Evolutionary conservation across 805 yeast species (phyloP).

Genomic region (Yarrowia sp.): DNA sequence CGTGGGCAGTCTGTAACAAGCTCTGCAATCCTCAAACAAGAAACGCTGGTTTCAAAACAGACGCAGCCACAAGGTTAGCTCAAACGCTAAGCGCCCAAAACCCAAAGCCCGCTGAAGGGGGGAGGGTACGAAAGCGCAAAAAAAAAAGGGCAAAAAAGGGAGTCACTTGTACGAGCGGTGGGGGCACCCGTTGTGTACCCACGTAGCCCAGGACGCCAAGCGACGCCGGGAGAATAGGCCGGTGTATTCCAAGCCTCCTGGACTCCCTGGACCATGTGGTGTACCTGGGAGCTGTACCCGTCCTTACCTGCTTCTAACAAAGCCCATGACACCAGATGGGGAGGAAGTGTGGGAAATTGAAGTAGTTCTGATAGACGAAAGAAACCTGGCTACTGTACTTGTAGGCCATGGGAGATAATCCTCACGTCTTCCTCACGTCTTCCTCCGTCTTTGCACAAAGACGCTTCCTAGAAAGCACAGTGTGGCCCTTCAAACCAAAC

Average conservation of each 20-base stretch:
- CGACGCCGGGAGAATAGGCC: too few relatives aligned
- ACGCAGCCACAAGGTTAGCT: conserved; percentile 29
- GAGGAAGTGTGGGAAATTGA: too few relatives aligned
- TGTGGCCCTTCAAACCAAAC: conserved; percentile 17
- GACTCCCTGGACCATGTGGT: too few relatives aligned
- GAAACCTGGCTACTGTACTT: neutral
- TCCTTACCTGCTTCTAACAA: too few relatives aligned
- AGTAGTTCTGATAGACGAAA: too few relatives aligned
- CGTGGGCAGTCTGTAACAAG: conserved; percentile 21
- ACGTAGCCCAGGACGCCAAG: too few relatives aligned
- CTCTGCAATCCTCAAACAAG: conserved; percentile 37
- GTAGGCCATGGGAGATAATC: neutral
- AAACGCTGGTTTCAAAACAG: conserved; percentile 32
- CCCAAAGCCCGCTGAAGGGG: neutral
- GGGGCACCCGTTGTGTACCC: too few relatives aligned
- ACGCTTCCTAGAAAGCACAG: neutral
- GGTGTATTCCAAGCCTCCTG: too few relatives aligned
- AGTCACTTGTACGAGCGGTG: too few relatives aligned
- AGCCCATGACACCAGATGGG: too few relatives aligned
- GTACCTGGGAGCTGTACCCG: too few relatives aligned
- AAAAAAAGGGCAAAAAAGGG: too few relatives aligned
- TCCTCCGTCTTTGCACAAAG: neutral
- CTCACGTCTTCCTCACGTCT: neutral
- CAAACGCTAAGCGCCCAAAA: conserved; percentile 32
- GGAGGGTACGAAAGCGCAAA: neutral